Evolutionary conservation across 345 rosid species (phyloP).

Genomic region (Noccaea bulbosa): DNA sequence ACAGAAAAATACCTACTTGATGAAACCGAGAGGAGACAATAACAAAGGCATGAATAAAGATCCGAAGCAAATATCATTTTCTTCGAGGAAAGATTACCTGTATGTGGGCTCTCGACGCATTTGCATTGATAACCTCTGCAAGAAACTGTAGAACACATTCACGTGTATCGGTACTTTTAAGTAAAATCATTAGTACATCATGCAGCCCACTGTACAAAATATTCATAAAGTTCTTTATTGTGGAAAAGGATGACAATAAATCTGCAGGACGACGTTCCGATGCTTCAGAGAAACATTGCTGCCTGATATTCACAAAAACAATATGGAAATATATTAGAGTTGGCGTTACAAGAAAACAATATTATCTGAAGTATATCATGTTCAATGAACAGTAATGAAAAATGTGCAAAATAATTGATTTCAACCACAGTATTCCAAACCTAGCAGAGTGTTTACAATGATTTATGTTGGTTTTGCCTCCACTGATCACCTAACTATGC

Average conservation of each 20-base stretch:
- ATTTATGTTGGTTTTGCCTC: background rate
- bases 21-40: conserved; percentile 10
- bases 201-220: conserved; percentile 68
- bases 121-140: conserved; percentile 93
- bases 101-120: conserved; percentile 83
- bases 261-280: conserved; percentile 82
- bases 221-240: conserved; percentile 81
- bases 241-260: conserved; percentile 81
- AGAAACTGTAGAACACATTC: conserved; percentile 90
- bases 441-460: background rate
- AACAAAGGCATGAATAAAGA: background rate
- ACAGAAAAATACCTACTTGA: conserved; percentile 12
- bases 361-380: background rate
- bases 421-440: background rate
- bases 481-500: background rate
- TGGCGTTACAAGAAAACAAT: background rate
- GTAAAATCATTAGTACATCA: conserved; percentile 71
- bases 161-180: conserved; percentile 72
- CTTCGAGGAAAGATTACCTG: conserved; percentile 55
- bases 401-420: background rate
- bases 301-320: conserved; percentile 57
- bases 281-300: conserved; percentile 92
- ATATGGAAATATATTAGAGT: conserved; percentile 7
- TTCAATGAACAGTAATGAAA: conserved; percentile 13
- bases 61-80: background rate